Evolutionary conservation across 768 basidiomycete species (phyloP), one percentile per base, ranked within the genome.

Genomic region (Vishniacozyma victoriae): DNA sequence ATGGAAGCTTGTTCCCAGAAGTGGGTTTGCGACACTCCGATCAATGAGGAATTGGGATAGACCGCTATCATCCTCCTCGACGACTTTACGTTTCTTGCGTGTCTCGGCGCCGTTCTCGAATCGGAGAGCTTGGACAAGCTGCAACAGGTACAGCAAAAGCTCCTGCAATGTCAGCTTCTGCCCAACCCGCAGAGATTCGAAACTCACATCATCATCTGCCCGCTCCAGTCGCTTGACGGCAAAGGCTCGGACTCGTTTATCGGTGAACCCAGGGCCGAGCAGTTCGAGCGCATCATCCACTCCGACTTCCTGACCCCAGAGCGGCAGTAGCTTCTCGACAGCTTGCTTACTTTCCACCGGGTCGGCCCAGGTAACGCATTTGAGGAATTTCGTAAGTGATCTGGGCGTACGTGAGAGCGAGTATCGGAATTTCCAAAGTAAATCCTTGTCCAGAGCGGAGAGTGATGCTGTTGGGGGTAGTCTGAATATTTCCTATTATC

Each of bases 361-460:
- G 69, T 99, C 95, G 31, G 90, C 78, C 95, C 95, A 97, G 16
- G 92, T 90, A 29, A 99, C 95, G 24, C 89, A 90, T 71, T 89
- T 96, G 44, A 99, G 78, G 73, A 99, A 99, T 70, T 99, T 99
- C 26, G 93, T 97, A 33, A 97, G 78, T 2, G 92, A 91, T 9
- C 87, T 83, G 48, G 65, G 65, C 6, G 62, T 57, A 25, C 70
- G 67, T 73, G 89, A 92, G 11, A 99, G 82, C 58, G 95, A 97
- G 74, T 96, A 99, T n/a, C 95, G 81, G 78, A 93, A 99, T 70
- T 93, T 92, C 95, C 95, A 99, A 31, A 97, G 83, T 35, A 92
- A 76, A 59, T 97, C 93, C 66, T 93, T 95, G 73, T 97, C 93
- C 62, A 91, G 87, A 0, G 89, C 83, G 3, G 81, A 86, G 6